A percentile compares a stretch with the other conserved stretches of the same genome.
Conservation (phyloP, 805 yeast genomes). For the Debaryomyces hansenii region DNA sequence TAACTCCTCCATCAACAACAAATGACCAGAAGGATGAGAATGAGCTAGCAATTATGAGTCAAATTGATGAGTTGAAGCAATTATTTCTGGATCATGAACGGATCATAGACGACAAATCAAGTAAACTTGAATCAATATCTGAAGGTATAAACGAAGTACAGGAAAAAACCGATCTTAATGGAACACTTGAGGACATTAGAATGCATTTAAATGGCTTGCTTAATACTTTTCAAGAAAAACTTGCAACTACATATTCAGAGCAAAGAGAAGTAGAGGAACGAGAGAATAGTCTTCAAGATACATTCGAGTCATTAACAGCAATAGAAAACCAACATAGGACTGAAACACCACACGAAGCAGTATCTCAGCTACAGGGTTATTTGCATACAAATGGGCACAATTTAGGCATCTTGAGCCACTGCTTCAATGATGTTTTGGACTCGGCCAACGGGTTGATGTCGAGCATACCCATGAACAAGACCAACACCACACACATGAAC, state of each 20-base stretch:
- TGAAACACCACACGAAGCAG: slow-evolving; percentile 11
- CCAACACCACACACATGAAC: slow-evolving; percentile 12
- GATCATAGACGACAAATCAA: not conserved
- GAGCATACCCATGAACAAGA: slow-evolving; percentile 11
- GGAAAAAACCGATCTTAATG: not conserved
- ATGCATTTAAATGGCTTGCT: not conserved
- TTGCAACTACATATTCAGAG: not conserved
- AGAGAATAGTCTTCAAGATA: slow-evolving; percentile 8
- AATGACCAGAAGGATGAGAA: not conserved
- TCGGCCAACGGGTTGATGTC: slow-evolving; percentile 11
- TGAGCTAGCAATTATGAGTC: not conserved
- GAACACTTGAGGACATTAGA: not conserved
- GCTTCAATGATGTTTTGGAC: slow-evolving; percentile 14
- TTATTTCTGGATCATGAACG: slow-evolving; percentile 2
- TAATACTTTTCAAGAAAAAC: not conserved
- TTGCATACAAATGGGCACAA: not conserved
- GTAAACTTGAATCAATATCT: slow-evolving; percentile 1
- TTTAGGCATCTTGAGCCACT: not conserved
- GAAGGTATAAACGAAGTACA: not conserved
- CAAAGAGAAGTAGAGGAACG: slow-evolving; percentile 3
- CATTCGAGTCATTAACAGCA: slow-evolving; percentile 14
- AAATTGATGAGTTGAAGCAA: slow-evolving; percentile 4
- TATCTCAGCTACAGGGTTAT: slow-evolving; percentile 14
- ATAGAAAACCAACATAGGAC: slow-evolving; percentile 1
- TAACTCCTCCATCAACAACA: not conserved